Percentiles rank a stretch among this genome's conserved stretches.
Conservation (phyloP, 768 basidiomycete genomes). For the Amanita polypyramis region DNA sequence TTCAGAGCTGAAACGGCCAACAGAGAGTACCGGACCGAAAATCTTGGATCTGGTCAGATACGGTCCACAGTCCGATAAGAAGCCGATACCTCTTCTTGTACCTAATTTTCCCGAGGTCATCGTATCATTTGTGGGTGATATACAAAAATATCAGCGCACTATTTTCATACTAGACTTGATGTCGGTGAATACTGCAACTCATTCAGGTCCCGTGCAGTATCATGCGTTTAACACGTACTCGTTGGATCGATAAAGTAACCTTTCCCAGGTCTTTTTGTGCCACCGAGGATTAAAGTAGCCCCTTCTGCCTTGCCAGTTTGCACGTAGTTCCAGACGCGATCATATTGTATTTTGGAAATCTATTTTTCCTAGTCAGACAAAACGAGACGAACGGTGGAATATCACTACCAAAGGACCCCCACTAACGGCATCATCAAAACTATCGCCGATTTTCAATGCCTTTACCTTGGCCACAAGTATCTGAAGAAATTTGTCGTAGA, state of each 20-base stretch:
- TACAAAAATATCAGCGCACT: slow-evolving; percentile 30
- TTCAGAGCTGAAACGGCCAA: slow-evolving; percentile 79
- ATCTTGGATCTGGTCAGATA: slow-evolving; percentile 38
- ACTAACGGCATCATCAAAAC: slow-evolving; percentile 61
- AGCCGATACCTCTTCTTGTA: slow-evolving; percentile 55
- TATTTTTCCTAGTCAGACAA: slow-evolving; percentile 18
- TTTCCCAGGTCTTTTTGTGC: slow-evolving; percentile 60
- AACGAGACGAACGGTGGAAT: background rate
- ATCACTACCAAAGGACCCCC: slow-evolving; percentile 74
- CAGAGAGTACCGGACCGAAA: slow-evolving; percentile 86
- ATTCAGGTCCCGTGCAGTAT: background rate
- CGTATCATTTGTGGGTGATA: background rate
- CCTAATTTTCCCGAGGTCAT: slow-evolving; percentile 21
- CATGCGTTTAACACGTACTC: slow-evolving; percentile 32
- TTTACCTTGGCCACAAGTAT: slow-evolving; percentile 58
- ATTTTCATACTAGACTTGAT: slow-evolving; percentile 78
- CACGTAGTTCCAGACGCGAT: slow-evolving; percentile 83
- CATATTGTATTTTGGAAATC: slow-evolving; percentile 80
- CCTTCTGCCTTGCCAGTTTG: slow-evolving; percentile 78
- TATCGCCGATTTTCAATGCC: slow-evolving; percentile 66
- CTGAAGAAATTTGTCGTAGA: slow-evolving; percentile 78
- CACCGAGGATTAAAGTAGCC: slow-evolving; percentile 72
- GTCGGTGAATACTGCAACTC: slow-evolving; percentile 64
- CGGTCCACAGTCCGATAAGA: slow-evolving; percentile 1
- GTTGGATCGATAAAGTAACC: slow-evolving; percentile 91